Evolutionary conservation across 805 yeast species (phyloP).

Genomic region (Sugiyamaella boreocaroliniensis): DNA sequence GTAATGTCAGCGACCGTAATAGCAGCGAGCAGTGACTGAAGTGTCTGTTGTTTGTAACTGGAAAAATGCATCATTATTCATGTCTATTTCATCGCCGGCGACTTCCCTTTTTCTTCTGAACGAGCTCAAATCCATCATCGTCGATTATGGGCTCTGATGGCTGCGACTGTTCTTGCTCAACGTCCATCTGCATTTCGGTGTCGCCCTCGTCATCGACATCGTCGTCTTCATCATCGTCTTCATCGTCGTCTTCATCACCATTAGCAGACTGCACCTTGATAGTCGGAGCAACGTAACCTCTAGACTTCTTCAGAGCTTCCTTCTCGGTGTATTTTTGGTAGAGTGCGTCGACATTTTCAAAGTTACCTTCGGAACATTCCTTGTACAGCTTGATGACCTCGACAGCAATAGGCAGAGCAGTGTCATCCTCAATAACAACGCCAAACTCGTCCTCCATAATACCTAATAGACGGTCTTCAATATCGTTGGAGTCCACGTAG

Average conservation of each 20-base stretch:
- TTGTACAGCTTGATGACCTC: constrained; percentile 59
- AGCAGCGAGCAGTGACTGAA: neutral
- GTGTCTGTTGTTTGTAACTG: neutral
- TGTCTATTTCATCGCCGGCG: constrained; percentile 5
- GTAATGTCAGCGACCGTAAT: neutral
- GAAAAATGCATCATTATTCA: neutral
- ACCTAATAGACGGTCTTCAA: constrained; percentile 78
- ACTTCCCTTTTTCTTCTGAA: constrained; percentile 46
- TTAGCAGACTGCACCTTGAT: constrained; percentile 37
- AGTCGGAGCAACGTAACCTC: constrained; percentile 29
- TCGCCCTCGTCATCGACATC: constrained; percentile 39
- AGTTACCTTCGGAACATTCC: constrained; percentile 52
- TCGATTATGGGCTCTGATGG: constrained; percentile 61
- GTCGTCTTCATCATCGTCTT: constrained; percentile 42
- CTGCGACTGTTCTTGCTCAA: neutral
- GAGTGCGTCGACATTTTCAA: constrained; percentile 48
- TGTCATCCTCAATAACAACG: constrained; percentile 78
- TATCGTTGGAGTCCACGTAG: constrained; percentile 65
- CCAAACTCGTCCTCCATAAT: constrained; percentile 97
- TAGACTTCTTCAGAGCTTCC: constrained; percentile 34
- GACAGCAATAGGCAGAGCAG: constrained; percentile 69
- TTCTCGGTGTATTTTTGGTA: constrained; percentile 55
- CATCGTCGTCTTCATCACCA: constrained; percentile 38
- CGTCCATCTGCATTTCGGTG: constrained; percentile 29
- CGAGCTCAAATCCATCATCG: constrained; percentile 92